These are phyloP conservation scores for Bidens hawaiensis DNA, from an alignment of 140 eudicot species.

Conservation along the genomic window DNA sequence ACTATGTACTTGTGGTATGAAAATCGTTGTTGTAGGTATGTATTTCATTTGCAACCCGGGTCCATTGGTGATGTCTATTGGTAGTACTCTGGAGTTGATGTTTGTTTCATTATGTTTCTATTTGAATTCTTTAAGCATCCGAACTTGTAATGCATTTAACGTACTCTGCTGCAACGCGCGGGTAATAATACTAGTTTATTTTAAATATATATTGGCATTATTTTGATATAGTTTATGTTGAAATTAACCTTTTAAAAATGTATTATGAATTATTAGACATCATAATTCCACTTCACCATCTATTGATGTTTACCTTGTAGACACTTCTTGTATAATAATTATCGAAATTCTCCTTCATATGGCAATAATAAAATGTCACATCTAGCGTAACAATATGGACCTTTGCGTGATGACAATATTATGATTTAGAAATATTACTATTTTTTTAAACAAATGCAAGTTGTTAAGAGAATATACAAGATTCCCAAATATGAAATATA, in stretches of 20 bases:
- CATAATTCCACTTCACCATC: background rate
- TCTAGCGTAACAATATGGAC: background rate
- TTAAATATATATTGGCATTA: background rate
- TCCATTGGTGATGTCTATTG: no score
- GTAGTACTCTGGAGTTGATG: no score
- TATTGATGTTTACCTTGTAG: background rate
- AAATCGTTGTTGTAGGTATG: no score
- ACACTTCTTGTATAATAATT: background rate
- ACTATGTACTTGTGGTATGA: no score
- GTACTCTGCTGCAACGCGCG: no score
- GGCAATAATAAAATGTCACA: background rate
- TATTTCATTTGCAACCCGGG: no score
- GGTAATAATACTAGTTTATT: no score
- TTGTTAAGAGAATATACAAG: background rate
- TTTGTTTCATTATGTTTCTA: no score
- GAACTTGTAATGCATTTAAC: no score
- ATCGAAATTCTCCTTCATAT: background rate
- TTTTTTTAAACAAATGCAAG: background rate
- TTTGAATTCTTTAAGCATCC: no score
- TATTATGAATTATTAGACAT: background rate
- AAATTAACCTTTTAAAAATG: background rate
- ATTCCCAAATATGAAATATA: background rate
- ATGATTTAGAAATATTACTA: no score
- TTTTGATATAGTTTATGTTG: background rate
- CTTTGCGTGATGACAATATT: background rate